Evolutionary conservation across 2,329 filamentous ascomycete species (phyloP).

Genomic region (Nothophoma quercina): DNA sequence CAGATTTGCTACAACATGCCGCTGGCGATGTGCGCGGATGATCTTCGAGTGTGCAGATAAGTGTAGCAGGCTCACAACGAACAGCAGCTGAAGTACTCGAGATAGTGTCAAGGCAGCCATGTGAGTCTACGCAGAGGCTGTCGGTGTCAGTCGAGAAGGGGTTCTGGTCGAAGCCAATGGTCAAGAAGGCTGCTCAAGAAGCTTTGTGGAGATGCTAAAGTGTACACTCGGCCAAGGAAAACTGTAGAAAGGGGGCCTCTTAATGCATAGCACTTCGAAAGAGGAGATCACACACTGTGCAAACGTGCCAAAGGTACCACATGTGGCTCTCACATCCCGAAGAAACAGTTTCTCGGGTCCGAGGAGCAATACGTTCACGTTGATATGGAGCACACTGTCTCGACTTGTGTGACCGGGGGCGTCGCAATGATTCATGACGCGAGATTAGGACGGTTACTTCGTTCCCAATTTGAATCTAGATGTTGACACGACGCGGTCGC

Average conservation of each 20-base stretch:
- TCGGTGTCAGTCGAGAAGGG: not conserved
- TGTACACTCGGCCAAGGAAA: conserved; percentile 3
- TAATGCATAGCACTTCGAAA: conserved; percentile 11
- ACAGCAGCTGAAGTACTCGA: conserved; percentile 2
- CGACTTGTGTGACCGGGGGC: conserved; percentile 13
- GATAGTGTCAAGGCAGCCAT: not conserved
- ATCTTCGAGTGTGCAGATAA: conserved; percentile 1
- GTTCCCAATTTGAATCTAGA: not conserved
- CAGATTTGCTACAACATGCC: conserved; percentile 2
- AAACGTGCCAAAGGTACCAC: conserved; percentile 15
- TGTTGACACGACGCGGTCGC: conserved; percentile 12
- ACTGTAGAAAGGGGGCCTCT: conserved; percentile 6
- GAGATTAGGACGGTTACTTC: not conserved
- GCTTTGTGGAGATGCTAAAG: conserved; percentile 4
- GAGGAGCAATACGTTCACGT: conserved; percentile 6
- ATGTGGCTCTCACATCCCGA: not conserved
- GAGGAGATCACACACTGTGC: conserved; percentile 12
- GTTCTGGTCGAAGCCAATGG: not conserved
- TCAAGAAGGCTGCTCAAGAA: not conserved
- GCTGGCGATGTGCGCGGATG: conserved; percentile 3
- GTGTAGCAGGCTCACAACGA: conserved; percentile 6
- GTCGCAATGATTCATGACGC: conserved; percentile 11
- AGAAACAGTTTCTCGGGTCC: not conserved
- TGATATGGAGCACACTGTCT: conserved; percentile 1
- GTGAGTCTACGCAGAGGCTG: not conserved